These are phyloP conservation scores for Lippia alba DNA, from an alignment of 305 asterid genomes.

Conservation along the genomic window DNA sequence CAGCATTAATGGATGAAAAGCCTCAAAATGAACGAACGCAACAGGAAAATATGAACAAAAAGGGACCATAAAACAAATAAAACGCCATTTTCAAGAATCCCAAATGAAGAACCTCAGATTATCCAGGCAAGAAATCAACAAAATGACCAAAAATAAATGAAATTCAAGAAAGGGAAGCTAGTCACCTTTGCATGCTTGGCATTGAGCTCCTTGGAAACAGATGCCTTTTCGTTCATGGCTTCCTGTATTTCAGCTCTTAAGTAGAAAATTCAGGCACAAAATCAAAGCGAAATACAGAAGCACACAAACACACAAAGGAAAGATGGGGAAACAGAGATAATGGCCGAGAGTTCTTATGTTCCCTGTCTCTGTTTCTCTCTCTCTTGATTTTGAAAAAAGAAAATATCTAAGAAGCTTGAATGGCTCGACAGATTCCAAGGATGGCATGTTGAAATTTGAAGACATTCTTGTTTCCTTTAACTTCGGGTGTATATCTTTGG, in stretches of 20 bases:
- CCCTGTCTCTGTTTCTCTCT: conserved; percentile 31
- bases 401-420: conserved; percentile 19
- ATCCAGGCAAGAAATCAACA: background rate
- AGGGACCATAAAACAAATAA: background rate
- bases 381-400: conserved; percentile 18
- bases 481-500: conserved; percentile 24
- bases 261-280: conserved; percentile 11
- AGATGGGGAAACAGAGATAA: conserved; percentile 33
- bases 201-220: conserved; percentile 84
- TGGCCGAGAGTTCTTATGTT: conserved; percentile 12
- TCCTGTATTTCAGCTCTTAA: no score
- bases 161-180: background rate
- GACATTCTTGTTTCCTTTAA: conserved; percentile 30
- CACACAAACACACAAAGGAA: conserved; percentile 13
- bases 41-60: background rate
- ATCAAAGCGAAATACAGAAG: background rate
- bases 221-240: conserved; percentile 74
- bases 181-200: conserved; percentile 80
- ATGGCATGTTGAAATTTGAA: conserved; percentile 6
- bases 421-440: conserved; percentile 56
- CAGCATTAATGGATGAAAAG: conserved; percentile 1
- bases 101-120: background rate
- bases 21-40: conserved; percentile 7
- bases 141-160: background rate
- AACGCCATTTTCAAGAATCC: conserved; percentile 17